phyloP scores from a whole-genome alignment of 2,329 filamentous ascomycete species.

The Clonostachys chloroleuca region DNA sequence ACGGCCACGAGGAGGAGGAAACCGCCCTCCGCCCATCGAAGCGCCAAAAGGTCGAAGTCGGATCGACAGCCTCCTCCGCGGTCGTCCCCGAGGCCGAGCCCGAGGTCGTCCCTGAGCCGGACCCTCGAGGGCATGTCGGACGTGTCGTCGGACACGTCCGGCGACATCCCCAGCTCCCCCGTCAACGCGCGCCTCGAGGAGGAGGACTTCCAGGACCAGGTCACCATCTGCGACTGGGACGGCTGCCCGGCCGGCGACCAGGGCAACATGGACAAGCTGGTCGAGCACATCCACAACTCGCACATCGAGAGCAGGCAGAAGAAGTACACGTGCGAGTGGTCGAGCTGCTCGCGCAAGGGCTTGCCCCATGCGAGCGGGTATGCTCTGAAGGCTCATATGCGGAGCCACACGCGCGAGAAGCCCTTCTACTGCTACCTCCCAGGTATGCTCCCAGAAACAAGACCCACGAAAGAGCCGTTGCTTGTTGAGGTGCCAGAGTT shows the following conservation, averaged over 20 bases:
- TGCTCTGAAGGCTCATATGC: conserved; percentile 93
- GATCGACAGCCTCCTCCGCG: conserved; percentile 39
- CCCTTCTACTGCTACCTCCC: conserved; percentile 95
- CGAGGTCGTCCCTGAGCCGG: conserved; percentile 40
- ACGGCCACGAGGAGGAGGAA: conserved; percentile 35
- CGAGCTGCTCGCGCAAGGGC: conserved; percentile 81
- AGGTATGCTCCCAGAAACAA: conserved; percentile 47
- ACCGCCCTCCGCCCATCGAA: conserved; percentile 36
- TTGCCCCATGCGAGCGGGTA: conserved; percentile 93
- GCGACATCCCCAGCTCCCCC: conserved; percentile 73
- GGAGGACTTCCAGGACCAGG: conserved; percentile 72
- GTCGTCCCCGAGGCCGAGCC: conserved; percentile 33
- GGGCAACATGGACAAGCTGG: conserved; percentile 75
- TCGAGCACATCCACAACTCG: conserved; percentile 83
- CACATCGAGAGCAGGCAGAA: conserved; percentile 93
- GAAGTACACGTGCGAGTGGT: conserved; percentile 98
- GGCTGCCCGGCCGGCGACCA: conserved; percentile 68
- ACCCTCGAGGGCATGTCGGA: conserved; percentile 61
- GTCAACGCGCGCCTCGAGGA: conserved; percentile 65
- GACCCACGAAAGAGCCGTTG: no score
- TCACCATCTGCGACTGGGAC: conserved; percentile 75
- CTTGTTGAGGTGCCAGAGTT: no score
- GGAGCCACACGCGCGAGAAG: conserved; percentile 96
- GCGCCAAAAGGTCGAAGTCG: conserved; percentile 38
- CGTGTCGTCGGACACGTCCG: conserved; percentile 86